A percentile compares a stretch with the other conserved stretches of the same genome.
Evolutionary conservation across 768 basidiomycete species (phyloP).

Genomic region (Lactifluus piperatus): DNA sequence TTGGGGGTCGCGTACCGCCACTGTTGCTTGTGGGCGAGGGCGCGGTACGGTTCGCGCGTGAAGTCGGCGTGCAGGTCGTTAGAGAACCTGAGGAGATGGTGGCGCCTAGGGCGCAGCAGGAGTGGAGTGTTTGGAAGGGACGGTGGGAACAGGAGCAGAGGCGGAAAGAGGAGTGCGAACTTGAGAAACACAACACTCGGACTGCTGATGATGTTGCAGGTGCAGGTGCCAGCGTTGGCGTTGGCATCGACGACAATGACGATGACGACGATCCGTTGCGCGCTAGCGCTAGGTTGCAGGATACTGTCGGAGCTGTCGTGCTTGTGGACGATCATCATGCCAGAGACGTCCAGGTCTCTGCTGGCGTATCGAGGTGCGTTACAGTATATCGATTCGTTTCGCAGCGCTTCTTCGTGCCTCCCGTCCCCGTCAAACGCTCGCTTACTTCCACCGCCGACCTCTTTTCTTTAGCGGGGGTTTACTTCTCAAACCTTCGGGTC

Average conservation of each 20-base stretch:
- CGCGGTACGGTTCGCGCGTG: conserved; percentile 46
- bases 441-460: too few relatives aligned
- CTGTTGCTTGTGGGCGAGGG: conserved; percentile 56
- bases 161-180: too few relatives aligned
- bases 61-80: conserved; percentile 24
- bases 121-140: conserved; percentile 57
- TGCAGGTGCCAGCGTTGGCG: too few relatives aligned
- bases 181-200: too few relatives aligned
- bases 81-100: conserved; percentile 37
- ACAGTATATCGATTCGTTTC: not conserved
- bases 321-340: conserved; percentile 33
- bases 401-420: not conserved
- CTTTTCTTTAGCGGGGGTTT: conserved; percentile 53
- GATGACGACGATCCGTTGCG: conserved; percentile 3
- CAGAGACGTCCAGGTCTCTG: conserved; percentile 36
- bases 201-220: not conserved
- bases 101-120: conserved; percentile 36
- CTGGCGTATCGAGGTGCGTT: conserved; percentile 66
- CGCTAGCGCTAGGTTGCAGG: conserved; percentile 48
- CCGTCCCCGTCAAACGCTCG: too few relatives aligned
- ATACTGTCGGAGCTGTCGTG: conserved; percentile 76
- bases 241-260: not conserved
- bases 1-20: conserved; percentile 59
- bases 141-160: not conserved
- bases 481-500: conserved; percentile 65